Evolutionary conservation across 1,284 basidiomycete species (phyloP).

Genomic region (Austroboletus novae-zelandiae): DNA sequence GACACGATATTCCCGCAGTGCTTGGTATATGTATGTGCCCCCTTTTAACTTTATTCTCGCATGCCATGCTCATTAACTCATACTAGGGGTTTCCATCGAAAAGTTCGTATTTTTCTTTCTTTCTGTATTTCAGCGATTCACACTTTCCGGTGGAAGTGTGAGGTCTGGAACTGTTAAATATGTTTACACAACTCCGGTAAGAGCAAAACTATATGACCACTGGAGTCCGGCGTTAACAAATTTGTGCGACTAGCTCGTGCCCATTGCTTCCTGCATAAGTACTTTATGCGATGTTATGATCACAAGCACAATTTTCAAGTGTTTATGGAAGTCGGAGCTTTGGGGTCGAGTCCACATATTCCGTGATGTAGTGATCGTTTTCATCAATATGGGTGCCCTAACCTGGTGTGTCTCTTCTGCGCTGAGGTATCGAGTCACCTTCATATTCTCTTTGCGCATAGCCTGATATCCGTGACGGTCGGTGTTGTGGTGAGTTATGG

Average conservation of each 20-base stretch:
- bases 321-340: conserved; percentile 14
- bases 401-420: conserved; percentile 4
- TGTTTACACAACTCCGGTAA: conserved; percentile 6
- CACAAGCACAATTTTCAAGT: conserved; percentile 9
- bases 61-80: neutral
- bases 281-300: conserved; percentile 13
- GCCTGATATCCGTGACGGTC: conserved; percentile 7
- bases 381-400: conserved; percentile 14
- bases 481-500: conserved; percentile 6
- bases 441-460: neutral
- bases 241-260: conserved; percentile 7
- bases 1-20: neutral
- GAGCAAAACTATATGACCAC: neutral
- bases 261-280: conserved; percentile 2
- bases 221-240: too few relatives aligned
- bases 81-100: neutral
- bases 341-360: neutral
- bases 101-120: conserved; percentile 7
- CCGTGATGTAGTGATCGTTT: conserved; percentile 10
- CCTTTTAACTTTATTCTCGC: neutral
- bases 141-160: neutral
- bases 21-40: conserved; percentile 11
- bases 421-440: neutral
- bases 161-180: conserved; percentile 2
- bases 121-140: neutral